These are phyloP conservation scores for Colletotrichum viniferum DNA, from an alignment of 2,329 filamentous ascomycete genomes.

Conservation along the genomic window DNA sequence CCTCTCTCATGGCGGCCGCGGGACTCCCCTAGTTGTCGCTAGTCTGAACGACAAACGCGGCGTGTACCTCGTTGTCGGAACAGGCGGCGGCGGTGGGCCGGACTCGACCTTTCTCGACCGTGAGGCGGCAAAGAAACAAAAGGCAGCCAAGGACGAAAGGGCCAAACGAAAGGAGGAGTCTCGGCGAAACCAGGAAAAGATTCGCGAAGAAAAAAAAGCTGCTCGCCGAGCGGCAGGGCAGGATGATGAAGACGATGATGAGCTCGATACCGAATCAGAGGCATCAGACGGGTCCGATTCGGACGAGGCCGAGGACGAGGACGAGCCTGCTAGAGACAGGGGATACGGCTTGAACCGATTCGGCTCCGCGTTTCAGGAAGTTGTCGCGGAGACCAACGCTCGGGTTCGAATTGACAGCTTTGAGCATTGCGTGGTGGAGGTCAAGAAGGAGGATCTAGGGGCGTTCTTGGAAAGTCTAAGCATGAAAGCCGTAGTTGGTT, in stretches of 20 bases:
- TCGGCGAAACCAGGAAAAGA: constrained; percentile 59
- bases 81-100: constrained; percentile 83
- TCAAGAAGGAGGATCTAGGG: constrained; percentile 92
- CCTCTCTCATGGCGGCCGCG: constrained; percentile 69
- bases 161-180: constrained; percentile 65
- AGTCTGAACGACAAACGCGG: constrained; percentile 86
- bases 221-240: constrained; percentile 54
- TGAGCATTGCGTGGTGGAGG: constrained; percentile 95
- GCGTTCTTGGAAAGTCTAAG: constrained; percentile 92
- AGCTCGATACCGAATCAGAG: constrained; percentile 47
- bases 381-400: constrained; percentile 88
- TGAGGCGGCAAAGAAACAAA: constrained; percentile 67
- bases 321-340: constrained; percentile 59
- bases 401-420: constrained; percentile 94
- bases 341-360: constrained; percentile 87
- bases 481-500: constrained; percentile 83
- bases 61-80: constrained; percentile 91
- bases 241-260: constrained; percentile 55
- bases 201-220: constrained; percentile 64
- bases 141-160: constrained; percentile 67
- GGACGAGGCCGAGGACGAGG: constrained; percentile 61
- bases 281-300: constrained; percentile 43
- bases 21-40: constrained; percentile 87
- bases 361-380: constrained; percentile 93
- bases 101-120: constrained; percentile 72